A percentile compares a stretch with the other conserved stretches of the same genome.
Conservation (phyloP, 1,284 basidiomycete species). For the Stygiomarasmius scandens region DNA sequence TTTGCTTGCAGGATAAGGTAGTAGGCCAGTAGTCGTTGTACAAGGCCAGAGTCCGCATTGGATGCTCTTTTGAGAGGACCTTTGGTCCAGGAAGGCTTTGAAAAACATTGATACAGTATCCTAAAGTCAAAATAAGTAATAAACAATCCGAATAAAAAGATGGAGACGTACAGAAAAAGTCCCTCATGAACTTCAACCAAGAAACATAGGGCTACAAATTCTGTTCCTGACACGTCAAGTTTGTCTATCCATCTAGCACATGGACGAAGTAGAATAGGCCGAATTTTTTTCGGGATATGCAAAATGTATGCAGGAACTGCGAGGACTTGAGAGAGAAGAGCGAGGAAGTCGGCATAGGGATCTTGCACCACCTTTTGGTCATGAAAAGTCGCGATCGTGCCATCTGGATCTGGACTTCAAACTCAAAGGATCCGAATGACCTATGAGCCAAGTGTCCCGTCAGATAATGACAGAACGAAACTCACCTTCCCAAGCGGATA, state of each 20-base stretch:
- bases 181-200: conserved; percentile 73
- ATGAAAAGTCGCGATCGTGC: no score
- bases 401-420: no score
- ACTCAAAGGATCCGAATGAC: no score
- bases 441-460: no score
- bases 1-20: conserved; percentile 80
- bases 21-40: conserved; percentile 76
- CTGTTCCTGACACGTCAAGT: conserved; percentile 48
- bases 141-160: conserved; percentile 9
- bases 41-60: conserved; percentile 38
- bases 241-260: conserved; percentile 70
- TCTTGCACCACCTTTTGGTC: no score
- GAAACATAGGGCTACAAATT: conserved; percentile 61
- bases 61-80: conserved; percentile 59
- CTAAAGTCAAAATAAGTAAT: conserved; percentile 35
- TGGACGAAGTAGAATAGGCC: conserved; percentile 72
- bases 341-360: no score
- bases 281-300: conserved; percentile 57
- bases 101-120: conserved; percentile 53
- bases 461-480: no score
- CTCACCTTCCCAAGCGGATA: no score
- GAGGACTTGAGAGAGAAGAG: conserved; percentile 53
- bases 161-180: conserved; percentile 67
- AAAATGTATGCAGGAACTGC: conserved; percentile 56
- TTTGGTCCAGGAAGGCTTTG: conserved; percentile 41